A percentile compares a stretch with the other conserved stretches of the same genome.
These are phyloP conservation scores for Eimeria tenella DNA, from an alignment of 169 alveolate genomes.

Conservation along the genomic window DNA sequence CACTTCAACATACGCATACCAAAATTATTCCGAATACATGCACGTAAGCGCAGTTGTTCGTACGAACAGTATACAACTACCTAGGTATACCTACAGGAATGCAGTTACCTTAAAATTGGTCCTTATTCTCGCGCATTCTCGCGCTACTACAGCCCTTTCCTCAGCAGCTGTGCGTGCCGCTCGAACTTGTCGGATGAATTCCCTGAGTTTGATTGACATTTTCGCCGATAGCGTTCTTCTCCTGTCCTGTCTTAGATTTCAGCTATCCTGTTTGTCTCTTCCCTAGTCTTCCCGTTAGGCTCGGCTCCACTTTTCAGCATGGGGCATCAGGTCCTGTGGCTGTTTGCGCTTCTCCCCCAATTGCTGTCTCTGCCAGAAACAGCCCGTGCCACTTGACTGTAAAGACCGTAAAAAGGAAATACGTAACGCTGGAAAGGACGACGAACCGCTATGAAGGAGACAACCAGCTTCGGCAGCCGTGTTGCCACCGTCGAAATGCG, in stretches of 20 bases:
- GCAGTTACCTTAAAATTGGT: constrained; percentile 93
- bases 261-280: too few species aligned
- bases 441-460: background rate
- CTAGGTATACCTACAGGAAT: background rate
- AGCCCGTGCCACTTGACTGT: too few species aligned
- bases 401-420: too few species aligned
- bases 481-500: too few species aligned
- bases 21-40: background rate
- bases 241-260: too few species aligned
- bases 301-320: too few species aligned
- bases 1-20: too few species aligned
- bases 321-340: too few species aligned
- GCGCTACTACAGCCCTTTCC: constrained; percentile 98
- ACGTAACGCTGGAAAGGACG: too few species aligned
- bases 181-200: constrained; percentile 97
- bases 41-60: background rate
- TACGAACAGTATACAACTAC: background rate
- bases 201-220: constrained; percentile 95
- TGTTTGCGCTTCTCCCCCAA: too few species aligned
- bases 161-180: constrained; percentile 99
- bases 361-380: too few species aligned
- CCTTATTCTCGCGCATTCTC: constrained; percentile 99
- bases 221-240: background rate
- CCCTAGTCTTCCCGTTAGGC: too few species aligned
- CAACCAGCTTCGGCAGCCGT: background rate